Evolutionary conservation across 2,329 filamentous ascomycete species (phyloP), one percentile per base, ranked within the genome.

Genomic region (Geosmithia flava): DNA sequence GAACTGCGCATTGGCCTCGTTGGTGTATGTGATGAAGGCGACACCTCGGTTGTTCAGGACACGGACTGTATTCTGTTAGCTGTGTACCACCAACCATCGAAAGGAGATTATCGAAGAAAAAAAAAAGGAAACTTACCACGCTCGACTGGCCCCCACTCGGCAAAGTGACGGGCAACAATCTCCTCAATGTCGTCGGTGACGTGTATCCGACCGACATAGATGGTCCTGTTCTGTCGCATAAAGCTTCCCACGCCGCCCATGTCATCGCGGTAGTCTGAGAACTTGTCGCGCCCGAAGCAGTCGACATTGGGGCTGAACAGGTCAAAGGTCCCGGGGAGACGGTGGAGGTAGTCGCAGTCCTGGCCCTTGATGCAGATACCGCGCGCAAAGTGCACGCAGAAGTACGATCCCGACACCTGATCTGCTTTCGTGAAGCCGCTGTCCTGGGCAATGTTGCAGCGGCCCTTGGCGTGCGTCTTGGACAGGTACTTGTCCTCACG

Each of bases 241-340:
- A 98, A 98, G 52, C 81, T 88, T 23, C 93, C 93, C 2, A 96
- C 89, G 54, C 94, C 94, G 47, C 91, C 90, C 93, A 98, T 97
- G 63, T 97, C 91, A 62, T 97, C 91, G 58, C 90, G 75, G 67
- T 96, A 97, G 60, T 95, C 91, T 53, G 79, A 84, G 59, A 88
- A 86, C 69, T 95, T 95, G 72, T 96, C 91, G 7, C 46, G 33
- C 17, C 64, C 65, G 59, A 98, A 98, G 60, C 89, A 95, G 68
- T 98, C 93, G 19, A 95, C 81, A 56, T 96, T 97, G 1, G 86
- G 87, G 52, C 91, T 93, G 68, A 91, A 96, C 13, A 95, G 74
- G 63, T 97, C 93, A 60, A 89, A 87, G 2, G 94, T 76, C 1
- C 80, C 82, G 0, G 93, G 94, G 27, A 97, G 69, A 5, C 93